phyloP scores from a whole-genome alignment of 208 protist genomes.

The Wallacemonas sp. region DNA sequence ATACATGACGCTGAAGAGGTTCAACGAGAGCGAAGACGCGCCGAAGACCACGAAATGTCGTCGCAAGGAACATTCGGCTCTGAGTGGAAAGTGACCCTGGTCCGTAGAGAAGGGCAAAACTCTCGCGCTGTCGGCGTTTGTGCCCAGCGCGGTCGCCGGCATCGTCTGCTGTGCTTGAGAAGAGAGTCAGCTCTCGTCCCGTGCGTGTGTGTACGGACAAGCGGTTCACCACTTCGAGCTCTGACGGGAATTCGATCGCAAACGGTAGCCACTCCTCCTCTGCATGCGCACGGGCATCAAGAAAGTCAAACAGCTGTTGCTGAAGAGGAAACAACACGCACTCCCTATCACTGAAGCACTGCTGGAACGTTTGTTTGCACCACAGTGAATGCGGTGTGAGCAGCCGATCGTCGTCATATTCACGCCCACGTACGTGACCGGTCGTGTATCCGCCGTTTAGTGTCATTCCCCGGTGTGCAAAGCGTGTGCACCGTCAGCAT shows the following conservation, averaged over 20 bases:
- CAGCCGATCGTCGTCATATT: neutral
- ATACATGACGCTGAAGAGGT: conserved; percentile 66
- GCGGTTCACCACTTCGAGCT: conserved; percentile 34
- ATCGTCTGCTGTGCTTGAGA: neutral
- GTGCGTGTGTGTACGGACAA: conserved; percentile 32
- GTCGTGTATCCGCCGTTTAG: too few relatives aligned
- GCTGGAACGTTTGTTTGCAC: conserved; percentile 73
- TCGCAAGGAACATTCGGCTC: conserved; percentile 74
- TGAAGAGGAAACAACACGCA: conserved; percentile 69
- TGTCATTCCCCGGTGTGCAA: too few relatives aligned
- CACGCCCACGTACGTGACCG: too few relatives aligned
- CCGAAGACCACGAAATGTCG: conserved; percentile 28
- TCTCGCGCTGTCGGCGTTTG: conserved; percentile 12
- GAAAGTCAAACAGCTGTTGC: conserved; percentile 77
- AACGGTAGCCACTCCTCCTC: conserved; percentile 59
- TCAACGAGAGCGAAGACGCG: conserved; percentile 34
- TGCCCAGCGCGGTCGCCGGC: neutral
- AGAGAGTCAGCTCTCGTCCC: neutral
- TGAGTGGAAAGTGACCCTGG: conserved; percentile 53
- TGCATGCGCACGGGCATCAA: conserved; percentile 26
- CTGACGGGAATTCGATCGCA: conserved; percentile 78
- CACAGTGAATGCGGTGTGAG: conserved; percentile 43
- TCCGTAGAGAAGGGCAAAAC: conserved; percentile 70
- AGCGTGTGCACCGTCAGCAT: too few relatives aligned
- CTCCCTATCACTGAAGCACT: conserved; percentile 35